phyloP scores from a whole-genome alignment of 2,329 filamentous ascomycete genomes.

The Hypoxylon sp. region DNA sequence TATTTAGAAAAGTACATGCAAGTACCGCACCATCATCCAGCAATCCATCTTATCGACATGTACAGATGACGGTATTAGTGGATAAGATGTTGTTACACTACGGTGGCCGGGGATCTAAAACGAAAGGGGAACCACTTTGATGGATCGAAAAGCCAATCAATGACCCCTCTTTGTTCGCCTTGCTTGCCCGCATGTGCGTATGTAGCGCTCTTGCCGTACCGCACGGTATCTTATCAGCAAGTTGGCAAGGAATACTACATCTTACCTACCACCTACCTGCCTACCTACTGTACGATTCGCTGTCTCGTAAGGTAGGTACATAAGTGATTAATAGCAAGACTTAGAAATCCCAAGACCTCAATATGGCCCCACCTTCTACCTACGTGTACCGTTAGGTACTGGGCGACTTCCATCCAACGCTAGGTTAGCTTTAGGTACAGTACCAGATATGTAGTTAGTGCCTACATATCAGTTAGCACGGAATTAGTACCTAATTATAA shows the following conservation, averaged over 20 bases:
- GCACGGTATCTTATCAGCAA: conserved; percentile 25
- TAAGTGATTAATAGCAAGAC: conserved; percentile 2
- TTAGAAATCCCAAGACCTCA: not conserved
- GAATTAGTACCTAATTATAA: no score
- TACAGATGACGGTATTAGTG: no score
- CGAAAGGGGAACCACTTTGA: conserved; percentile 22
- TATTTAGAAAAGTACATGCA: no score
- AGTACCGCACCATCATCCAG: no score
- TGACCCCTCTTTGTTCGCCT: no score
- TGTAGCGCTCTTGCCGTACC: conserved; percentile 15
- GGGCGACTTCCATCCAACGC: no score
- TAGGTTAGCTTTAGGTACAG: not conserved
- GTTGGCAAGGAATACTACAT: conserved; percentile 1
- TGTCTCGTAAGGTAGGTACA: no score
- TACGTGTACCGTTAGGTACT: not conserved
- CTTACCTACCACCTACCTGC: conserved; percentile 12
- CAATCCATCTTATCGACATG: no score
- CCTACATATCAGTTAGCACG: no score
- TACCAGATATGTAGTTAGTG: no score
- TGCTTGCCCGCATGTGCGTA: not conserved
- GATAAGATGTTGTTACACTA: conserved; percentile 3
- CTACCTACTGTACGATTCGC: not conserved
- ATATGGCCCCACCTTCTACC: no score
- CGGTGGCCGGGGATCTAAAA: conserved; percentile 20
- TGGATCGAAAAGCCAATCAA: conserved; percentile 18